Percentiles rank a stretch among this genome's conserved stretches.
Conservation (phyloP, 1,139 yeast species). For the Debaryomycetaceae sp. region DNA sequence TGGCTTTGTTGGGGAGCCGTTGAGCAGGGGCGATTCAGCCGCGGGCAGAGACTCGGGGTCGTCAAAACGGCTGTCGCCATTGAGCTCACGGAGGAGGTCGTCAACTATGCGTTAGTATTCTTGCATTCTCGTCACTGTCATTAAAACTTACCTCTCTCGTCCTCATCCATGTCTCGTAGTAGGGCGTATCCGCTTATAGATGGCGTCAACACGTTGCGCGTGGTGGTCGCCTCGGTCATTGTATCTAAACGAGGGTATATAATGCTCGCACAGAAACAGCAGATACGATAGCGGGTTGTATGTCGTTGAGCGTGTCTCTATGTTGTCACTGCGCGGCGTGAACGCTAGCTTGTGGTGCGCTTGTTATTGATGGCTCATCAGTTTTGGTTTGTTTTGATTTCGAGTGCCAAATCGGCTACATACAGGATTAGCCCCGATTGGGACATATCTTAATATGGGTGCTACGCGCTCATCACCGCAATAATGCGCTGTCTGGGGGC, state of each 20-base stretch:
- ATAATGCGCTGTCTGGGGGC: no score
- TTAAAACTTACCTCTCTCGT: conserved; percentile 2
- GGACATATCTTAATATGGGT: no score
- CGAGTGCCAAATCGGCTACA: neutral
- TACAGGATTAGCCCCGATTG: conserved; percentile 7
- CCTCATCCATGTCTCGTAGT: conserved; percentile 2
- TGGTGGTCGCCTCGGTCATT: no score
- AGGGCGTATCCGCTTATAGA: conserved; percentile 6
- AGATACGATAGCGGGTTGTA: neutral
- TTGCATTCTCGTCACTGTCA: no score
- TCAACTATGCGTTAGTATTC: no score
- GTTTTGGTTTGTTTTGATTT: conserved; percentile 8
- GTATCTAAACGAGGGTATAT: neutral
- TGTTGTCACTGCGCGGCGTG: neutral
- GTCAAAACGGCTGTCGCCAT: neutral
- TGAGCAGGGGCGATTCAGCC: conserved; percentile 12
- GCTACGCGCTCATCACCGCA: no score
- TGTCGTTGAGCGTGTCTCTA: neutral
- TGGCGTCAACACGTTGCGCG: conserved; percentile 1
- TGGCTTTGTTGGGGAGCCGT: conserved; percentile 35
- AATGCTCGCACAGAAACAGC: neutral
- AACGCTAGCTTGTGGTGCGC: neutral
- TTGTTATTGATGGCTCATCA: neutral
- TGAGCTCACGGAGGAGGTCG: conserved; percentile 5
- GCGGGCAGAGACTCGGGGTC: conserved; percentile 1